phyloP scores from a whole-genome alignment of 257 asterid species.

The Petunia secreta region DNA sequence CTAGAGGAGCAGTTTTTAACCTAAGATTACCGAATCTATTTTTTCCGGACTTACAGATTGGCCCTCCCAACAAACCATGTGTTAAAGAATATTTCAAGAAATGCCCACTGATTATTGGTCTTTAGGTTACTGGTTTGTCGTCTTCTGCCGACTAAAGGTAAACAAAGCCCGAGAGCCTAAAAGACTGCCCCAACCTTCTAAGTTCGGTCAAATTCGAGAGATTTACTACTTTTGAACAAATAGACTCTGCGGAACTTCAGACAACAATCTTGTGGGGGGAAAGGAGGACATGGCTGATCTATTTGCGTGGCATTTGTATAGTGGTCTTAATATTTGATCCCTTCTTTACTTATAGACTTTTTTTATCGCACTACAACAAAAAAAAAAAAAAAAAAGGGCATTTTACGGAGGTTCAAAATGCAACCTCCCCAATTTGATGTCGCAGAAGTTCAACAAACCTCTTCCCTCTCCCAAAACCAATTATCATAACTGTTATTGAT shows the following conservation, averaged over 20 bases:
- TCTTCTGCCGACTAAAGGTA: constrained; percentile 29
- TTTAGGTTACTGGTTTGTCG: constrained; percentile 20
- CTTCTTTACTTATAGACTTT: too few species aligned
- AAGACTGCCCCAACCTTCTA: not conserved
- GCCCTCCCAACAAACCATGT: not conserved
- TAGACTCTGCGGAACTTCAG: not conserved
- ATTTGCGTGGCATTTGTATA: too few species aligned
- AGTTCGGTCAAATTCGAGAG: not conserved
- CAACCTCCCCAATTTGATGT: too few species aligned
- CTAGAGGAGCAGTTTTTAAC: not conserved
- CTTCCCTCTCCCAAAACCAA: too few species aligned
- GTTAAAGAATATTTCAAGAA: not conserved
- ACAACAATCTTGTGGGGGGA: too few species aligned
- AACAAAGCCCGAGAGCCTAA: not conserved
- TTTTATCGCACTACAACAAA: too few species aligned
- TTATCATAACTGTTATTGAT: too few species aligned
- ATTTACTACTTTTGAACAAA: constrained; percentile 8
- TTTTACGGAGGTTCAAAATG: too few species aligned
- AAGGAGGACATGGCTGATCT: too few species aligned
- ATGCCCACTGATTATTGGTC: constrained; percentile 3
- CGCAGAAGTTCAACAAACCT: too few species aligned
- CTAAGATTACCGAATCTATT: not conserved
- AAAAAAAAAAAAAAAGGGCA: too few species aligned
- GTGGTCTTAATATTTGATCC: too few species aligned
- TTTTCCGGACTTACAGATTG: not conserved